Conservation (phyloP, 352 stramenopile species). For the Thalassiosira pacifica region DNA sequence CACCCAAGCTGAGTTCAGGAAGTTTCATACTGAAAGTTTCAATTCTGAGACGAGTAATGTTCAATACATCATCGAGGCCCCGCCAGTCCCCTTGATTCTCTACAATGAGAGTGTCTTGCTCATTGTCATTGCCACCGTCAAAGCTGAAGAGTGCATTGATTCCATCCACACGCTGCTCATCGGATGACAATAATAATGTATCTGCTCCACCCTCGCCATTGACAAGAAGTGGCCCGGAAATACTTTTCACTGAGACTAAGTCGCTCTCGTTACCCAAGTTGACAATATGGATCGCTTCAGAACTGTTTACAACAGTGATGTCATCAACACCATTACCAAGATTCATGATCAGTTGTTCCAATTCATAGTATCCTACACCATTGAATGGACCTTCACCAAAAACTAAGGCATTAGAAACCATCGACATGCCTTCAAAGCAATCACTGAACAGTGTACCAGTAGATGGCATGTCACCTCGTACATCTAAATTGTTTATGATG, state of each 20-base stretch:
- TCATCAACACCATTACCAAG: slow-evolving; percentile 56
- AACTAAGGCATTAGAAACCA: slow-evolving; percentile 48
- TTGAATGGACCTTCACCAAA: slow-evolving; percentile 14
- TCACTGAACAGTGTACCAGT: slow-evolving; percentile 35
- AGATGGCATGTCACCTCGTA: slow-evolving; percentile 24
- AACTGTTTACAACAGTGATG: slow-evolving; percentile 51
- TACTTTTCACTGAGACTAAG: slow-evolving; percentile 27
- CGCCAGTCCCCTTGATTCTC: slow-evolving; percentile 38
- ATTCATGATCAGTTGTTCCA: slow-evolving; percentile 55
- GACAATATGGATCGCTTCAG: slow-evolving; percentile 50
- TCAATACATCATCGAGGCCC: neutral
- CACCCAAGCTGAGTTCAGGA: neutral
- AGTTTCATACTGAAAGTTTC: neutral
- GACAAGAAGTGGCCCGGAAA: slow-evolving; percentile 53
- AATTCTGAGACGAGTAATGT: neutral
- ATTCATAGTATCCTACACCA: slow-evolving; percentile 50
- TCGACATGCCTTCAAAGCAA: slow-evolving; percentile 56
- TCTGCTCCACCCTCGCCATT: neutral
- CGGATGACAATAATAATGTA: slow-evolving; percentile 24
- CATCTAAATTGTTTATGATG: slow-evolving; percentile 60
- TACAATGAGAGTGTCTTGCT: slow-evolving; percentile 48
- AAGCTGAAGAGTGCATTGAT: slow-evolving; percentile 52
- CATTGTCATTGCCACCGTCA: slow-evolving; percentile 50
- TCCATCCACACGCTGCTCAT: slow-evolving; percentile 36
- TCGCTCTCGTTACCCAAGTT: slow-evolving; percentile 56